Evolutionary conservation across 2,329 filamentous ascomycete species (phyloP).

Genomic region (Colletotrichum lini): DNA sequence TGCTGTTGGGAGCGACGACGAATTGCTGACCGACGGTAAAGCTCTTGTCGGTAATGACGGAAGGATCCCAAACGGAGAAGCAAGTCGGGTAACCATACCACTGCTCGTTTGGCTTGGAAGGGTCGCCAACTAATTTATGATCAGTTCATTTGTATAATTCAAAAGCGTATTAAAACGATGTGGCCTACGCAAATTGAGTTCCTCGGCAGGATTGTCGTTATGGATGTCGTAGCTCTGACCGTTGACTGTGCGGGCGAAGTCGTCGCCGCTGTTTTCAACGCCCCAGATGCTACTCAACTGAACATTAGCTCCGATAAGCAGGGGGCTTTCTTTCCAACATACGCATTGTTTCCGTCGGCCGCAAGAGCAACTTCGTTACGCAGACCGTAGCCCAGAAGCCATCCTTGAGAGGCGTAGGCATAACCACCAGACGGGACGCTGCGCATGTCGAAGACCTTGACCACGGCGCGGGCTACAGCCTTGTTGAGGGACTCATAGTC

Average conservation of each 20-base stretch:
- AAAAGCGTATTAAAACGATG: no score
- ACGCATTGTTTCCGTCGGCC: slow-evolving; percentile 58
- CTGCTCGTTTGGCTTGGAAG: slow-evolving; percentile 47
- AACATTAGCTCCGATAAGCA: neutral
- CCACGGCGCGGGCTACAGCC: slow-evolving; percentile 54
- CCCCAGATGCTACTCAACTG: slow-evolving; percentile 60
- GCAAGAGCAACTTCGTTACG: slow-evolving; percentile 75
- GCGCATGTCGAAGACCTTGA: slow-evolving; percentile 59
- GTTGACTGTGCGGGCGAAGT: slow-evolving; percentile 63
- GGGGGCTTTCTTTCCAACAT: neutral
- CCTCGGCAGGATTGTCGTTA: slow-evolving; percentile 74
- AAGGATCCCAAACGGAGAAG: slow-evolving; percentile 68
- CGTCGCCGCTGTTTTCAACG: slow-evolving; percentile 66
- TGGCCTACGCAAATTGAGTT: slow-evolving; percentile 71
- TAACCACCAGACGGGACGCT: slow-evolving; percentile 53
- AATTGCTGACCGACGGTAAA: slow-evolving; percentile 54
- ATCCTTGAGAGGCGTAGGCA: slow-evolving; percentile 57
- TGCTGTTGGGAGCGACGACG: slow-evolving; percentile 52
- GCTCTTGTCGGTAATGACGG: slow-evolving; percentile 51
- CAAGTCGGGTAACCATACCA: slow-evolving; percentile 74
- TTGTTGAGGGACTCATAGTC: slow-evolving; percentile 54
- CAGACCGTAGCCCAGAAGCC: slow-evolving; percentile 60
- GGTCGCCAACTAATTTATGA: slow-evolving; percentile 48
- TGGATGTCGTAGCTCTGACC: slow-evolving; percentile 65
- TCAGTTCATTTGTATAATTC: neutral